Evolutionary conservation across 495 filamentous ascomycete species (phyloP).

Genomic region (Aspergillus panamensis): DNA sequence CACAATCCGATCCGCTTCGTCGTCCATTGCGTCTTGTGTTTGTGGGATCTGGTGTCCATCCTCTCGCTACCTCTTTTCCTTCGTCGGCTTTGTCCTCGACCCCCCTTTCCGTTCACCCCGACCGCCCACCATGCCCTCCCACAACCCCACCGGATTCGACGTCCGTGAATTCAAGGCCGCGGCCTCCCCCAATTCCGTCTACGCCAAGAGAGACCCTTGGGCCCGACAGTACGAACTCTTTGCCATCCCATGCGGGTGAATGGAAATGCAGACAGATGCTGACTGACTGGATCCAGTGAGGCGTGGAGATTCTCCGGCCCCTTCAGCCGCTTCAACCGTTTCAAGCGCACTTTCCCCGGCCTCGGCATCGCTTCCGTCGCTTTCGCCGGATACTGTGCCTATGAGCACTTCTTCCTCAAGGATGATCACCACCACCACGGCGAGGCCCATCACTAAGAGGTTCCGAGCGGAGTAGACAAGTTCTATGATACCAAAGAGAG

Average conservation of each 20-base stretch:
- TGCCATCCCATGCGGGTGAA: neutral
- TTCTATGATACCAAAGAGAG: neutral
- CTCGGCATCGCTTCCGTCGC: slow-evolving; percentile 88
- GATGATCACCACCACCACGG: slow-evolving; percentile 67
- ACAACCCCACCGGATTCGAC: slow-evolving; percentile 84
- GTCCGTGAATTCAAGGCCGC: slow-evolving; percentile 66
- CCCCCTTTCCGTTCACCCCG: slow-evolving; percentile 1
- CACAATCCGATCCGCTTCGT: neutral
- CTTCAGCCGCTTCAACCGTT: slow-evolving; percentile 84
- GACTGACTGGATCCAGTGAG: slow-evolving; percentile 57
- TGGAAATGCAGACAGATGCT: slow-evolving; percentile 7
- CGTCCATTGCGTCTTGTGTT: slow-evolving; percentile 16
- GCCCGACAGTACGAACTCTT: slow-evolving; percentile 57
- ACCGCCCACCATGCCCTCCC: slow-evolving; percentile 44
- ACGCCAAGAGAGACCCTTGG: slow-evolving; percentile 79
- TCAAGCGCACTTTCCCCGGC: slow-evolving; percentile 80
- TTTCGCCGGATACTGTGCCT: slow-evolving; percentile 83
- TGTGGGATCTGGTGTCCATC: slow-evolving; percentile 12
- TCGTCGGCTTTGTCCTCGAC: slow-evolving; percentile 7
- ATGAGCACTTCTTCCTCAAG: slow-evolving; percentile 81
- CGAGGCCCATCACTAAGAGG: slow-evolving; percentile 42
- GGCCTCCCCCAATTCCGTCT: slow-evolving; percentile 54
- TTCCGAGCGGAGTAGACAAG: neutral
- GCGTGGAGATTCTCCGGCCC: slow-evolving; percentile 89
- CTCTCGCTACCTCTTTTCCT: neutral